phyloP scores from a whole-genome alignment of 805 yeast species.

The Pachysolen tannophilus region DNA sequence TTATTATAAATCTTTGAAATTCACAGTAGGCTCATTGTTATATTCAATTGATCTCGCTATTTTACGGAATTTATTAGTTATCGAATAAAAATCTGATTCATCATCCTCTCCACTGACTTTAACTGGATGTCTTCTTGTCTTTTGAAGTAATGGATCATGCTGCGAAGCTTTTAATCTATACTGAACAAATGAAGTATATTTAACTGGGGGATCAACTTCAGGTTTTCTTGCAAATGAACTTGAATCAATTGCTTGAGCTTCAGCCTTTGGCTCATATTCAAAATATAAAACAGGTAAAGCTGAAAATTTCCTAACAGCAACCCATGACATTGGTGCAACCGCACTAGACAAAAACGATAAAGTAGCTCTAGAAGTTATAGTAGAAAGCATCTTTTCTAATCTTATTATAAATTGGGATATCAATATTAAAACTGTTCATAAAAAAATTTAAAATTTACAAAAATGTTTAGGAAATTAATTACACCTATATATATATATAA shows the following conservation, averaged over 20 bases:
- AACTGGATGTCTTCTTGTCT: not conserved
- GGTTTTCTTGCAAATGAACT: not conserved
- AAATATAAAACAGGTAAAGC: not conserved
- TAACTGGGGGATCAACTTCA: not conserved
- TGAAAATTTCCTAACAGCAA: not conserved
- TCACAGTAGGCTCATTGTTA: slow-evolving; percentile 4
- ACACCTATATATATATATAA: not conserved
- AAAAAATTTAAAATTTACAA: not conserved
- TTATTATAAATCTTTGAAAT: no score
- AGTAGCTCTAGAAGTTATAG: not conserved
- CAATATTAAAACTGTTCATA: not conserved
- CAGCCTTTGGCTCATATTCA: not conserved
- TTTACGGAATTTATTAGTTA: slow-evolving; percentile 6
- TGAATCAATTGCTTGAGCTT: not conserved
- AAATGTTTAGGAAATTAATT: not conserved
- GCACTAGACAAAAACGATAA: not conserved
- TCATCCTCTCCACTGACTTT: not conserved
- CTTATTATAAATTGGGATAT: not conserved
- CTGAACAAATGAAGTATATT: slow-evolving; percentile 7
- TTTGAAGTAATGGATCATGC: slow-evolving; percentile 6
- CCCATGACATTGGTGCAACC: not conserved
- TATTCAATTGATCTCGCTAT: slow-evolving; percentile 9
- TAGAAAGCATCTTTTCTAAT: not conserved
- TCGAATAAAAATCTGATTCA: slow-evolving; percentile 5
- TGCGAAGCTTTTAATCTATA: slow-evolving; percentile 7